phyloP scores from a whole-genome alignment of 129 eudicot genomes.

The Flaveria robusta region DNA sequence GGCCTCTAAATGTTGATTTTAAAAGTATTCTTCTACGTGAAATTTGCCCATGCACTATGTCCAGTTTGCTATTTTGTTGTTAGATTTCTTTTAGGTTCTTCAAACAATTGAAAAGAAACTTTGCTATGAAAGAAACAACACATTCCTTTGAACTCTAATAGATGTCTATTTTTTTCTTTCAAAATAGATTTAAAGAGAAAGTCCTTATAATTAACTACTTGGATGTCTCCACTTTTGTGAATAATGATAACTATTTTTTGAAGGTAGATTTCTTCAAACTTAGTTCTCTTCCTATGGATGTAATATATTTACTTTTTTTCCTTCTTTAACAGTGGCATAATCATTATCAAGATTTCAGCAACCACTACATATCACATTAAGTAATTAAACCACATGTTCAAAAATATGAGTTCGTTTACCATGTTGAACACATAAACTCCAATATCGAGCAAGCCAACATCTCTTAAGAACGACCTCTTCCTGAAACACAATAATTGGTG shows the following conservation, averaged over 20 bases:
- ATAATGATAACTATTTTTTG: background rate
- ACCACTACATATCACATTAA: slow-evolving; percentile 18
- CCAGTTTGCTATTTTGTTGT: background rate
- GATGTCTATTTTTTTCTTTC: background rate
- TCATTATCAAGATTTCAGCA: background rate
- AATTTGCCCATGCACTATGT: slow-evolving; percentile 9
- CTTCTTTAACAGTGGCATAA: background rate
- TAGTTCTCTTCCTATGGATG: background rate
- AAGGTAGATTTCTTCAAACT: background rate
- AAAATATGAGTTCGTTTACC: slow-evolving; percentile 47
- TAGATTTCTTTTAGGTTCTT: background rate
- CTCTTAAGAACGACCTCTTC: slow-evolving; percentile 91
- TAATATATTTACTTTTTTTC: background rate
- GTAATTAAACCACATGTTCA: background rate
- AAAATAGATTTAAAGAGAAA: background rate
- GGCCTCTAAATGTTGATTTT: background rate
- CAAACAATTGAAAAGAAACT: background rate
- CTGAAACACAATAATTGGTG: slow-evolving; percentile 38
- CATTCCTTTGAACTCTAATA: background rate
- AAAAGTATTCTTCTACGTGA: background rate
- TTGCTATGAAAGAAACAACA: background rate
- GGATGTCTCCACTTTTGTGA: slow-evolving; percentile 12
- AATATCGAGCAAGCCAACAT: slow-evolving; percentile 88
- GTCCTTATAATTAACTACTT: background rate
- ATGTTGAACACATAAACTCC: slow-evolving; percentile 71